These are phyloP conservation scores for Penicillium sp. DNA, from an alignment of 2,329 filamentous ascomycete species.

Conservation along the genomic window DNA sequence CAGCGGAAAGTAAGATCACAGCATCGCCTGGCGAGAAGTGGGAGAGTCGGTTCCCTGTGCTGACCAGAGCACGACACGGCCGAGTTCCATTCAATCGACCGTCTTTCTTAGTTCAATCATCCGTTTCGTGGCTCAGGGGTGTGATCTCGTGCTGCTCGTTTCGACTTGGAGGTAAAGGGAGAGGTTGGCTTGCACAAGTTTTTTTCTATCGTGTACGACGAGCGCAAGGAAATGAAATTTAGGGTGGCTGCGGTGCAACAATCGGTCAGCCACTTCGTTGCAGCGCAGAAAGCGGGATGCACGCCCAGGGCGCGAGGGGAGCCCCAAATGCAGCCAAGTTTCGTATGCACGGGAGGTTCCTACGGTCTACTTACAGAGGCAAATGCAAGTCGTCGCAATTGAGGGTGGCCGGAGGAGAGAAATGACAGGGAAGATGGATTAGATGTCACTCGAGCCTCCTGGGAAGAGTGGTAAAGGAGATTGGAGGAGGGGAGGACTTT, in stretches of 20 bases:
- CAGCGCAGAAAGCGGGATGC: conserved; percentile 21
- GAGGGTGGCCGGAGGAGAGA: conserved; percentile 2
- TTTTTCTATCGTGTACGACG: conserved; percentile 2
- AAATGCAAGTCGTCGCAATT: conserved; percentile 3
- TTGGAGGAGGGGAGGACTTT: neutral
- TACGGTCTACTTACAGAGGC: conserved; percentile 19
- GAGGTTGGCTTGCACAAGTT: neutral
- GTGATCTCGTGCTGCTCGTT: neutral
- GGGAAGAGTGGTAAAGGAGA: neutral
- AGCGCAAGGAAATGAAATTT: conserved; percentile 8
- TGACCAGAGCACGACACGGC: conserved; percentile 26
- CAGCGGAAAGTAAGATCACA: conserved; percentile 13
- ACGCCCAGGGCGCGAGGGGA: conserved; percentile 21
- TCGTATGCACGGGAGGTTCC: conserved; percentile 20
- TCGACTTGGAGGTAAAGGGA: neutral
- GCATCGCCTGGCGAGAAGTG: conserved; percentile 15
- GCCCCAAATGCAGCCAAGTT: conserved; percentile 13
- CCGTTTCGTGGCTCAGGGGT: conserved; percentile 2
- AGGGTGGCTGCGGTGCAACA: conserved; percentile 20
- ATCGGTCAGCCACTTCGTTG: conserved; percentile 24
- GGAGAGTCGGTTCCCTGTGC: conserved; percentile 17
- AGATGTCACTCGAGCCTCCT: conserved; percentile 19
- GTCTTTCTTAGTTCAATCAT: conserved; percentile 24
- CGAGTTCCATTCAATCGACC: conserved; percentile 19
- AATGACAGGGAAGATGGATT: conserved; percentile 7